A percentile compares a stretch with the other conserved stretches of the same genome.
Evolutionary conservation across 164 flowering plant species (phyloP).

Genomic region (Akebia trifoliata): DNA sequence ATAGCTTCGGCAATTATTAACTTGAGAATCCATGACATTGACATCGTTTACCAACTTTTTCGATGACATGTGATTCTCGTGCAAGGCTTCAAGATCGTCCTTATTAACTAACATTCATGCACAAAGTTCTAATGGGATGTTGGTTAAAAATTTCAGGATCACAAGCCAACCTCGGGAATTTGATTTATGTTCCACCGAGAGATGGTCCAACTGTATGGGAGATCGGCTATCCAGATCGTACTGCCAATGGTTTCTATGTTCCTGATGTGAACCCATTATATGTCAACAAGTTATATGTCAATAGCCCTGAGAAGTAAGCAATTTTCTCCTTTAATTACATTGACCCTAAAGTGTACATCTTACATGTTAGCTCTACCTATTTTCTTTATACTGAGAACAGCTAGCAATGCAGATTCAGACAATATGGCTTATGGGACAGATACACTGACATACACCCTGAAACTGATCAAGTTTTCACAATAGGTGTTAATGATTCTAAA

Average conservation of each 20-base stretch:
- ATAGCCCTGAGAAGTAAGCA: conserved; percentile 47
- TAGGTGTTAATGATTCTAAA: conserved; percentile 42
- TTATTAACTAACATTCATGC: too few species aligned
- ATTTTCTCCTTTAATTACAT: not conserved
- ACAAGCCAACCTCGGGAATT: conserved; percentile 33
- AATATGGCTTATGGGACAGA: conserved; percentile 61
- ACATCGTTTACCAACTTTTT: too few species aligned
- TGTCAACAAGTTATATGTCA: conserved; percentile 36
- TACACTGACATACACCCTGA: conserved; percentile 46
- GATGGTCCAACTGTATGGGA: conserved; percentile 60
- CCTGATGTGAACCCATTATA: conserved; percentile 48
- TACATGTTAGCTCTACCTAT: not conserved
- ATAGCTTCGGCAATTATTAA: too few species aligned
- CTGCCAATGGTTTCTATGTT: conserved; percentile 38
- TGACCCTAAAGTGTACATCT: not conserved
- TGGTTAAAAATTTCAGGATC: conserved; percentile 23
- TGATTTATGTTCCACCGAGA: conserved; percentile 38
- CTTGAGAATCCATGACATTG: too few species aligned
- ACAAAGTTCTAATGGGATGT: not conserved
- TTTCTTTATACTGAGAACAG: not conserved
- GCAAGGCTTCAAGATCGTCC: too few species aligned
- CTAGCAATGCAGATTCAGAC: conserved; percentile 38
- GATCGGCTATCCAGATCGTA: conserved; percentile 55
- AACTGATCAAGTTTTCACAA: conserved; percentile 39
- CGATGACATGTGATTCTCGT: too few species aligned